A percentile compares a stretch with the other conserved stretches of the same genome.
Conservation (phyloP, 2,329 filamentous ascomycete genomes). For the Fusarium subglutinans region DNA sequence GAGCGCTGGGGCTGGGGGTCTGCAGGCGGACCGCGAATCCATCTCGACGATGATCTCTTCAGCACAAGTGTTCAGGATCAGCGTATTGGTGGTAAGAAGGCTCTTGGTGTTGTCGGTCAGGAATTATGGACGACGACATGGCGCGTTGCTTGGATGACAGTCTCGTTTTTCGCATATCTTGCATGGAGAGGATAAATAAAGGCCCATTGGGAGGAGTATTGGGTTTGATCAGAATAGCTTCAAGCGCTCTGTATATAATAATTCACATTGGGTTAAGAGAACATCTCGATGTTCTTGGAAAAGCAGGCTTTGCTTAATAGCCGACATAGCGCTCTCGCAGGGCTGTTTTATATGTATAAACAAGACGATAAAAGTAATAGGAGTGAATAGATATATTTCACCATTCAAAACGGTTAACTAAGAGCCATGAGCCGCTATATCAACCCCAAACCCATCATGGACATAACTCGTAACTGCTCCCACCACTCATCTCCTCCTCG, state of each 20-base stretch:
- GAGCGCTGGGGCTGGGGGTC: slow-evolving; percentile 57
- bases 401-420: neutral
- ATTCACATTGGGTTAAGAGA: neutral
- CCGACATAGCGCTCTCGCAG: slow-evolving; percentile 18
- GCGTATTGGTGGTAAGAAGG: slow-evolving; percentile 43
- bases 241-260: slow-evolving; percentile 14
- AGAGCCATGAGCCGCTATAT: neutral
- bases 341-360: slow-evolving; percentile 27
- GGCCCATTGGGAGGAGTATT: neutral
- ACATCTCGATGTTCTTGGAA: neutral
- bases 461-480: neutral
- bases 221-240: neutral
- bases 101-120: slow-evolving; percentile 58
- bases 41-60: slow-evolving; percentile 61
- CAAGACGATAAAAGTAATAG: slow-evolving; percentile 22
- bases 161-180: slow-evolving; percentile 73
- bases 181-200: slow-evolving; percentile 61
- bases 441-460: neutral
- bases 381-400: neutral
- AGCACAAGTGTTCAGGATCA: slow-evolving; percentile 47
- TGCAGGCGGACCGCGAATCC: slow-evolving; percentile 60
- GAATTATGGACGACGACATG: slow-evolving; percentile 71
- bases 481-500: slow-evolving; percentile 27
- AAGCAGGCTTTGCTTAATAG: slow-evolving; percentile 14
- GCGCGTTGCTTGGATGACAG: slow-evolving; percentile 70